Evolutionary conservation across 176 grass and related monocot species (phyloP).

Genomic region (Ampelocalamus luodianensis): DNA sequence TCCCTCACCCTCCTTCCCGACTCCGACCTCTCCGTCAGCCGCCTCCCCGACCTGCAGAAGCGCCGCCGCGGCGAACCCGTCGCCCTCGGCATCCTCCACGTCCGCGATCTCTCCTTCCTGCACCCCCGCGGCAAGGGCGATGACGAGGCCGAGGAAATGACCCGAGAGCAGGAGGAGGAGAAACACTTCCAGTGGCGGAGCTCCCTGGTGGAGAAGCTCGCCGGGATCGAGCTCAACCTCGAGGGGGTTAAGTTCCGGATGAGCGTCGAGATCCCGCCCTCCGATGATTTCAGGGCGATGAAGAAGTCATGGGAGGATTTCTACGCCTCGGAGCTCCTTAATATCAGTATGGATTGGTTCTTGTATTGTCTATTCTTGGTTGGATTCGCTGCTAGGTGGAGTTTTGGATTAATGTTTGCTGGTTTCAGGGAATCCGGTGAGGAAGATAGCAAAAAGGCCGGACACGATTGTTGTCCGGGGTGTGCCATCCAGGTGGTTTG

Average conservation of each 20-base stretch:
- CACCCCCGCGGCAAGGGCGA: conserved; percentile 24
- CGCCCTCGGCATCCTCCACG: conserved; percentile 70
- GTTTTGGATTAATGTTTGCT: conserved; percentile 32
- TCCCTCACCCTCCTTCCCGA: conserved; percentile 62
- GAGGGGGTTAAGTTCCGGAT: conserved; percentile 88
- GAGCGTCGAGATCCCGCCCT: conserved; percentile 63
- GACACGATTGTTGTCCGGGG: conserved; percentile 79
- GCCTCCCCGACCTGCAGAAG: conserved; percentile 83
- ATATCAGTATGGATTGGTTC: conserved; percentile 55
- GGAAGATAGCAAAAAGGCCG: conserved; percentile 56
- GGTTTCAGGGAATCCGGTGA: conserved; percentile 70
- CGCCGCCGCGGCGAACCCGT: conserved; percentile 77
- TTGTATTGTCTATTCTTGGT: conserved; percentile 1
- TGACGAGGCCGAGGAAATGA: conserved; percentile 43
- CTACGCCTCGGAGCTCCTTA: conserved; percentile 69
- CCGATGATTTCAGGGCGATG: conserved; percentile 70
- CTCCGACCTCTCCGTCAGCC: conserved; percentile 57
- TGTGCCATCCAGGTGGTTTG: conserved; percentile 91
- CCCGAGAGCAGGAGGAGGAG: conserved; percentile 51
- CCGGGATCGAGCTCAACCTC: conserved; percentile 81
- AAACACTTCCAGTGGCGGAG: conserved; percentile 69
- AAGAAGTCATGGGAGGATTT: conserved; percentile 92
- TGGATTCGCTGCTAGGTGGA: conserved; percentile 31
- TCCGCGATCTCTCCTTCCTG: conserved; percentile 79
- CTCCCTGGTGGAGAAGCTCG: conserved; percentile 65